Conservation (phyloP, 116 monocot genomes). For the Trichopus zeylanicus region DNA sequence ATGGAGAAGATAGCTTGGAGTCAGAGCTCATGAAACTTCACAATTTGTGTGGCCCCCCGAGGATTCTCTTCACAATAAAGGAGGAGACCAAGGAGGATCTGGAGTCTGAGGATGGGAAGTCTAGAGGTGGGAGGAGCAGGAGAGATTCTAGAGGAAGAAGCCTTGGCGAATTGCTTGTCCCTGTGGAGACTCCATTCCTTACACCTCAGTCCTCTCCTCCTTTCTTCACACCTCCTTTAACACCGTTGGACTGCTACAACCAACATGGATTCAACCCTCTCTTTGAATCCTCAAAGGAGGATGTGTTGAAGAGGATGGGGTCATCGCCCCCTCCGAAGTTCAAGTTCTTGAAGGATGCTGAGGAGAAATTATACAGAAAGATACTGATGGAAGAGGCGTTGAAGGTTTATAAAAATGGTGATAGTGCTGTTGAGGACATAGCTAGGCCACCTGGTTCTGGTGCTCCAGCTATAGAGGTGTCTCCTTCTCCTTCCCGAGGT, state of each 20-base stretch:
- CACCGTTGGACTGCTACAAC: constrained; percentile 28
- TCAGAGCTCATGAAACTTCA: constrained; percentile 72
- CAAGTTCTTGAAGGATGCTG: constrained; percentile 91
- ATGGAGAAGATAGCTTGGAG: constrained; percentile 39
- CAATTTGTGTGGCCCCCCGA: constrained; percentile 49
- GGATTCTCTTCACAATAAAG: constrained; percentile 84
- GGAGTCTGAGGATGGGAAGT: constrained; percentile 48
- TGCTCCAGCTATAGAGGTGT: not conserved
- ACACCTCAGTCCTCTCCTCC: constrained; percentile 77
- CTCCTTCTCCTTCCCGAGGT: not conserved
- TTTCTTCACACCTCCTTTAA: constrained; percentile 52
- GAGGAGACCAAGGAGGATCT: constrained; percentile 82
- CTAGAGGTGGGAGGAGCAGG: constrained; percentile 42
- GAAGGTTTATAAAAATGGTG: constrained; percentile 16
- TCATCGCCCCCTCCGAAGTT: constrained; percentile 91
- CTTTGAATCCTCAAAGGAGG: constrained; percentile 39
- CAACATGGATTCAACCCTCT: constrained; percentile 54
- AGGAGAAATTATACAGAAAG: constrained; percentile 81
- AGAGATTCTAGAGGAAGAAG: constrained; percentile 54
- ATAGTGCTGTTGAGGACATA: not conserved
- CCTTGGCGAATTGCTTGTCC: constrained; percentile 41
- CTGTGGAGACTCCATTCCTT: constrained; percentile 46
- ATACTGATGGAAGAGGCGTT: constrained; percentile 63
- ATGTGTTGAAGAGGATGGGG: constrained; percentile 9
- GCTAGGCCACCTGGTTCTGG: not conserved